A percentile compares a stretch with the other conserved stretches of the same genome.
Evolutionary conservation across 352 stramenopile genomes (phyloP).

Genomic region (Globisporangium echinulatum): DNA sequence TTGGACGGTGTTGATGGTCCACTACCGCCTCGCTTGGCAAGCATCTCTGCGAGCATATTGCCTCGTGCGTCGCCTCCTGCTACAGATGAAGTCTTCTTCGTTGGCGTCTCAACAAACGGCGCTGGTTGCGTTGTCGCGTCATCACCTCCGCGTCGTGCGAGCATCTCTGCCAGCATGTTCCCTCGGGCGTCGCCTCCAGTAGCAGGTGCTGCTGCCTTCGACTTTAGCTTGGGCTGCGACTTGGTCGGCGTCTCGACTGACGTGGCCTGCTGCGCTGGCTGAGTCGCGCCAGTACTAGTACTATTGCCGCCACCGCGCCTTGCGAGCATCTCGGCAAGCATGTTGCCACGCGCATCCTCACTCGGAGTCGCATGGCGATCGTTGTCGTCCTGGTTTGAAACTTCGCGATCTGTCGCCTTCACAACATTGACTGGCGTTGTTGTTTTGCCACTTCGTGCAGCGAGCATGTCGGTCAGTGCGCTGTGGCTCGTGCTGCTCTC

Average conservation of each 20-base stretch:
- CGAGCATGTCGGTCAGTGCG: slow-evolving; percentile 18
- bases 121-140: background rate
- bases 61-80: slow-evolving; percentile 12
- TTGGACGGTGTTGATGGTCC: background rate
- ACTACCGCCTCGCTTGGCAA: slow-evolving; percentile 20
- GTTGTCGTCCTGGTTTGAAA: slow-evolving; percentile 16
- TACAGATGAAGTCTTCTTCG: slow-evolving; percentile 7
- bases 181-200: slow-evolving; percentile 11
- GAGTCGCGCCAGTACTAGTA: background rate
- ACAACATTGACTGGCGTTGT: background rate
- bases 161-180: slow-evolving; percentile 38
- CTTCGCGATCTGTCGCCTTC: background rate
- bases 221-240: too few relatives aligned
- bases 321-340: slow-evolving; percentile 14
- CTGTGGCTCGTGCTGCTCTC: slow-evolving; percentile 11
- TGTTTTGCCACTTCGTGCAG: slow-evolving; percentile 2
- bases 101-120: background rate
- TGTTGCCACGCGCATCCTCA: slow-evolving; percentile 15
- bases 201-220: slow-evolving; percentile 7
- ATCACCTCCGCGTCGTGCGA: slow-evolving; percentile 18
- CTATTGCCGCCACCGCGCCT: background rate
- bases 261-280: slow-evolving; percentile 1
- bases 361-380: slow-evolving; percentile 2
- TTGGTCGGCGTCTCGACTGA: background rate
- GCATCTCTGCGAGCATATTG: slow-evolving; percentile 38